These are phyloP conservation scores for Umbilicus rupestris DNA, from an alignment of 164 flowering plant species.

Conservation along the genomic window DNA sequence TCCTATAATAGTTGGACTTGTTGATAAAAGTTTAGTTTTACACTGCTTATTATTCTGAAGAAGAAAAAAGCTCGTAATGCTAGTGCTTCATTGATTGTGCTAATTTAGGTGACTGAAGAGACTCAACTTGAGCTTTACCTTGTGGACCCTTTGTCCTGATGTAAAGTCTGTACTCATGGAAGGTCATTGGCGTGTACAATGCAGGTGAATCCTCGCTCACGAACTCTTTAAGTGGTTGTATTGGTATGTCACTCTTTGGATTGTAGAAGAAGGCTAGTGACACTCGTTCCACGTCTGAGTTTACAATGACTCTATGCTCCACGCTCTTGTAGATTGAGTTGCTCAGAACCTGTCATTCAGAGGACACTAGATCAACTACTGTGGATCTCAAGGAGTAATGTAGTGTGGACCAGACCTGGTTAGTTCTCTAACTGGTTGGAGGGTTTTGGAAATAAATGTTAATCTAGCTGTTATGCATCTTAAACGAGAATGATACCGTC, in stretches of 20 bases:
- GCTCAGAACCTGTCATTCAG: slow-evolving; percentile 38
- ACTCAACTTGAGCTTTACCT: slow-evolving; percentile 60
- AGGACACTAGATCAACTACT: background rate
- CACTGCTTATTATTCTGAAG: background rate
- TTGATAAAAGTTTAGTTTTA: too few relatives aligned
- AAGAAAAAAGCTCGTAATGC: background rate
- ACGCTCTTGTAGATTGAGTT: slow-evolving; percentile 60
- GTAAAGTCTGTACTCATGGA: slow-evolving; percentile 48
- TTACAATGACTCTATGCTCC: slow-evolving; percentile 61
- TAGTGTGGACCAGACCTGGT: background rate
- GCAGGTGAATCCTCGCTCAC: slow-evolving; percentile 38
- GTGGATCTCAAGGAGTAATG: background rate
- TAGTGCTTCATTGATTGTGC: background rate
- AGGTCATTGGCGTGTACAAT: slow-evolving; percentile 46
- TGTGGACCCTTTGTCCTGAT: slow-evolving; percentile 47
- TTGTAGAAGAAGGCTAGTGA: slow-evolving; percentile 72
- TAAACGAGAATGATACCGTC: background rate
- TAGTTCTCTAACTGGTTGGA: background rate
- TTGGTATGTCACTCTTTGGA: slow-evolving; percentile 49
- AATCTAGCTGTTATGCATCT: background rate
- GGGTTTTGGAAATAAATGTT: background rate
- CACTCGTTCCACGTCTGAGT: slow-evolving; percentile 35
- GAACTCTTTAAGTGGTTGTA: slow-evolving; percentile 37
- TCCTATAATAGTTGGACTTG: too few relatives aligned
- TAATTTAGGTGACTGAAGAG: slow-evolving; percentile 23